Conservation (phyloP, 2,329 filamentous ascomycete genomes). For the Penicillium oxalicum region DNA sequence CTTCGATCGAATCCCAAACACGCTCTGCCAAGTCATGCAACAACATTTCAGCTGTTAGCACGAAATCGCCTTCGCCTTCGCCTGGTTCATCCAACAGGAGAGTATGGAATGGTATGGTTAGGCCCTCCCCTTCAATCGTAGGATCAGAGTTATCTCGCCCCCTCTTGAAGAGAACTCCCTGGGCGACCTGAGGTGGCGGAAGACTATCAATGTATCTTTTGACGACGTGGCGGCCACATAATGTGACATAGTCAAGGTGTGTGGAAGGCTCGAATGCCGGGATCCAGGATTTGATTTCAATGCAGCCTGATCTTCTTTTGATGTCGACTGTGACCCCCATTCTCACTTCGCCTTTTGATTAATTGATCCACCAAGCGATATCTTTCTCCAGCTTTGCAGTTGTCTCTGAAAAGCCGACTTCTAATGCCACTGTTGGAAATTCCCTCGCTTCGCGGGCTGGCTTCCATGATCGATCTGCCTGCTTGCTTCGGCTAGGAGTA, state of each 20-base stretch:
- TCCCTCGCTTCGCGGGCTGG: conserved; percentile 1
- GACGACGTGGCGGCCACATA: not conserved
- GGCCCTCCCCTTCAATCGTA: conserved; percentile 1
- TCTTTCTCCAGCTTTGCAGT: conserved; percentile 4
- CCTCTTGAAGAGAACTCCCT: conserved; percentile 4
- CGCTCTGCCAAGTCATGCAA: not conserved
- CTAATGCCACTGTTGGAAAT: conserved; percentile 5
- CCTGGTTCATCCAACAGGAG: conserved; percentile 5
- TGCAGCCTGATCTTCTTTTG: conserved; percentile 3
- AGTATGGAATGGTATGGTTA: conserved; percentile 3
- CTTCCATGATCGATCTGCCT: conserved; percentile 5
- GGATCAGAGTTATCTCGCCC: not conserved
- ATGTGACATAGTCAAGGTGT: not conserved
- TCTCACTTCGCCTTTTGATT: conserved; percentile 4
- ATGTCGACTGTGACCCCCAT: conserved; percentile 6
- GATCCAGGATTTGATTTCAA: conserved; percentile 8
- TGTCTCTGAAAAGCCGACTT: conserved; percentile 5
- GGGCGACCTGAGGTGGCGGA: conserved; percentile 2
- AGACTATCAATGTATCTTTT: not conserved
- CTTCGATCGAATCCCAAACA: not conserved
- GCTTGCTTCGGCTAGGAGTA: conserved; percentile 4
- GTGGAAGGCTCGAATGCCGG: not conserved
- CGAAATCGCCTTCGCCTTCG: conserved; percentile 5
- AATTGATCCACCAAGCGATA: conserved; percentile 7
- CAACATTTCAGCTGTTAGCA: not conserved